Conservation (phyloP, 371 early-diverging fungal species). For the Mucor lusitanicus region DNA sequence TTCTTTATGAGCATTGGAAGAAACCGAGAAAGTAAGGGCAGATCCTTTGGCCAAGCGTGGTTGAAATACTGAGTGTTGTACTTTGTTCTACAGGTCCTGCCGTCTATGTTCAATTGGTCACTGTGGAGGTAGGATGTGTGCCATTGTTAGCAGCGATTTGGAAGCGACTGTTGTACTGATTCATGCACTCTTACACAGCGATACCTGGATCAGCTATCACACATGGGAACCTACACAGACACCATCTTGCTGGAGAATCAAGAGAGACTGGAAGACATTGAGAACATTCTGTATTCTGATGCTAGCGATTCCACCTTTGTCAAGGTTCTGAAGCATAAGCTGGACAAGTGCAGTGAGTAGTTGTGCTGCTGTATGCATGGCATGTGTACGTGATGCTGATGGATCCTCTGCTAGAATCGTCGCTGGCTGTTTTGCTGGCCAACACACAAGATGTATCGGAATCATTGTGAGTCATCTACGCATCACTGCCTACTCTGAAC, state of each 20-base stretch:
- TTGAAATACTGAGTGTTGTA: background rate
- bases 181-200: slow-evolving; percentile 45
- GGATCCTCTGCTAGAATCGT: background rate
- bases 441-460: slow-evolving; percentile 50
- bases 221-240: slow-evolving; percentile 70
- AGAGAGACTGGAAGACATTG: slow-evolving; percentile 61
- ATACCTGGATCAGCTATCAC: slow-evolving; percentile 69
- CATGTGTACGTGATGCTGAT: background rate
- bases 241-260: slow-evolving; percentile 64
- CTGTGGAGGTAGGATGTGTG: slow-evolving; percentile 64
- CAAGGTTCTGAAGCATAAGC: slow-evolving; percentile 59
- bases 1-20: slow-evolving; percentile 82
- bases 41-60: background rate
- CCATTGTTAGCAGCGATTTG: background rate
- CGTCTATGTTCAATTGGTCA: slow-evolving; percentile 76
- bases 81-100: slow-evolving; percentile 53
- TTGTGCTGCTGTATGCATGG: background rate
- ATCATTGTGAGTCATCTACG: slow-evolving; percentile 28
- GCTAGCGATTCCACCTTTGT: slow-evolving; percentile 49
- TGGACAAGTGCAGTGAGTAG: slow-evolving; percentile 55
- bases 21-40: slow-evolving; percentile 64
- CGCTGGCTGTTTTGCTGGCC: slow-evolving; percentile 19
- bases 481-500: background rate
- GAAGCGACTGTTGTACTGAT: background rate
- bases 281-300: slow-evolving; percentile 57